phyloP scores from a whole-genome alignment of 352 stramenopile species.

The Phytophthora gonapodyides region DNA sequence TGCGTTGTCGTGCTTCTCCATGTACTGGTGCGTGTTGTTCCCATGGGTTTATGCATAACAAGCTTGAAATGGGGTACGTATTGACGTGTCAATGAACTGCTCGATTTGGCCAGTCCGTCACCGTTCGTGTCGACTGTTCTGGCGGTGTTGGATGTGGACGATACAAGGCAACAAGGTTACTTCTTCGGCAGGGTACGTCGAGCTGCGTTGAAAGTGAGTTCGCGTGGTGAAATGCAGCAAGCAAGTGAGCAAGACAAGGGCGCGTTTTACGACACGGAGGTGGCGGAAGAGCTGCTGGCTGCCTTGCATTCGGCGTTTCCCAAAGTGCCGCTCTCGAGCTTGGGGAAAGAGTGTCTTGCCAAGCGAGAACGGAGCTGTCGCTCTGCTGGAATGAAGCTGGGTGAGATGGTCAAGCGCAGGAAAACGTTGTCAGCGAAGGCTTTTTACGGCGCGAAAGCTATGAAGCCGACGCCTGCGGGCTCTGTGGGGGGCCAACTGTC shows the following conservation, averaged over 20 bases:
- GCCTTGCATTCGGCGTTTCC: conserved; percentile 53
- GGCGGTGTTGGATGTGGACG: conserved; percentile 49
- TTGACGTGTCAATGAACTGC: conserved; percentile 4
- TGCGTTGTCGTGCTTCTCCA: conserved; percentile 39
- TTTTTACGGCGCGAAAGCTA: conserved; percentile 37
- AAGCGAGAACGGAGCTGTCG: conserved; percentile 14
- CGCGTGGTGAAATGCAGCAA: not conserved
- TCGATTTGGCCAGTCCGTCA: conserved; percentile 42
- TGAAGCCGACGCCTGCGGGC: not conserved
- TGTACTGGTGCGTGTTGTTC: conserved; percentile 51
- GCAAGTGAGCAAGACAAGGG: not conserved
- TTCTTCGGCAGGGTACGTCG: conserved; percentile 46
- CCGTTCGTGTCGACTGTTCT: conserved; percentile 58
- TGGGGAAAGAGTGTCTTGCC: conserved; percentile 44
- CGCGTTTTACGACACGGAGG: conserved; percentile 32
- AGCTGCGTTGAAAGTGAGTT: not conserved
- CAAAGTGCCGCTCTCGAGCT: conserved; percentile 45
- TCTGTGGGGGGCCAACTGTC: not conserved
- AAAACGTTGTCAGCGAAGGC: conserved; percentile 39
- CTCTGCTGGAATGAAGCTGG: conserved; percentile 12
- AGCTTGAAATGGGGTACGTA: not conserved
- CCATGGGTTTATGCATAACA: not conserved
- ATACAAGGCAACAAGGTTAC: conserved; percentile 52
- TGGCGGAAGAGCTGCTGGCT: conserved; percentile 42
- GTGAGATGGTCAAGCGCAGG: conserved; percentile 30